Conservation (phyloP, 441 rosid genomes). For the Mallotus japonicus region DNA sequence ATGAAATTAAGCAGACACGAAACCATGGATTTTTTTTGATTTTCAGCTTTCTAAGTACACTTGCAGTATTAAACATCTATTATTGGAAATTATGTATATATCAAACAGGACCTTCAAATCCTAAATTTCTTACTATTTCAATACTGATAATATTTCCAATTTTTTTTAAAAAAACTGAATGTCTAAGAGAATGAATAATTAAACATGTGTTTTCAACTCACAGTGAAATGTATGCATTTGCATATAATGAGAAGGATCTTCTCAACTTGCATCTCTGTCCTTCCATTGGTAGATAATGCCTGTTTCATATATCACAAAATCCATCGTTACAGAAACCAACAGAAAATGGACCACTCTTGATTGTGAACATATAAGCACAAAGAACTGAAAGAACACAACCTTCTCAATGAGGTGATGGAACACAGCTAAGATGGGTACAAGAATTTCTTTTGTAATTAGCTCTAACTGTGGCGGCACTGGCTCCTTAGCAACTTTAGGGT, state of each 20-base stretch:
- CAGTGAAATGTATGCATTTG: conserved; percentile 80
- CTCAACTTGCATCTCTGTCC: conserved; percentile 47
- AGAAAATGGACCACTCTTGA: conserved; percentile 6
- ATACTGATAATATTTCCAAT: conserved; percentile 1
- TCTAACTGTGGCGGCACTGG: conserved; percentile 80
- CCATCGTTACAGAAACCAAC: conserved; percentile 24
- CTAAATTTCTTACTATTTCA: background rate
- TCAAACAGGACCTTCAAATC: background rate
- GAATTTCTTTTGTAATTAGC: conserved; percentile 59
- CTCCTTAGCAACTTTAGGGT: conserved; percentile 78
- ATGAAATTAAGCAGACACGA: background rate
- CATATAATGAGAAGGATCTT: conserved; percentile 59
- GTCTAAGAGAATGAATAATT: background rate
- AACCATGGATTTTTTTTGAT: background rate
- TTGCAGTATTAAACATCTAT: background rate
- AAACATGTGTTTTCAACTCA: conserved; percentile 35
- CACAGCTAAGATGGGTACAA: conserved; percentile 56
- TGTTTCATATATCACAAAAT: conserved; percentile 39
- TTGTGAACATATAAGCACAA: conserved; percentile 10
- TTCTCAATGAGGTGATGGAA: conserved; percentile 57
- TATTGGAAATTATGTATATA: background rate
- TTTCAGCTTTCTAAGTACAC: background rate
- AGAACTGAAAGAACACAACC: conserved; percentile 38
- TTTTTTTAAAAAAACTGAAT: background rate
- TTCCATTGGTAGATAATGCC: conserved; percentile 41